Evolutionary conservation across 2,329 filamentous ascomycete species (phyloP).

Genomic region (Amphichorda felina): DNA sequence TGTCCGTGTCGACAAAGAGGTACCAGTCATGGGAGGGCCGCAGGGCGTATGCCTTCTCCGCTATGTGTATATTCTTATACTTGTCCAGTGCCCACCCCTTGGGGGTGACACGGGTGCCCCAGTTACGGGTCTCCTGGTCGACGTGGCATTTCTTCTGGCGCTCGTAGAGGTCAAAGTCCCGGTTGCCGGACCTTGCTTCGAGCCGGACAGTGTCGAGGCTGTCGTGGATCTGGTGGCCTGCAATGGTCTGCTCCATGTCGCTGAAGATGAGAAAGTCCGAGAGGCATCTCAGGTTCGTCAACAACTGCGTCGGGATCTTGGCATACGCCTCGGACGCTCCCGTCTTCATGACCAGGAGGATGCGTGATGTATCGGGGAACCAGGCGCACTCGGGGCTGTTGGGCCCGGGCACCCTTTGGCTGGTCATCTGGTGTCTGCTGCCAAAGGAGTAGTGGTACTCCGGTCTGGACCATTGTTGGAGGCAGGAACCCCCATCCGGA

Average conservation of each 20-base stretch:
- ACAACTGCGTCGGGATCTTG: conserved; percentile 39
- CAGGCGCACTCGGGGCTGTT: conserved; percentile 18
- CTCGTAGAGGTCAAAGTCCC: conserved; percentile 38
- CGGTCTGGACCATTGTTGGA: too few species aligned
- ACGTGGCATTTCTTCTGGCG: conserved; percentile 31
- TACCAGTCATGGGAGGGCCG: conserved; percentile 45
- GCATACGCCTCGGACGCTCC: conserved; percentile 41
- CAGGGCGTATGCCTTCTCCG: conserved; percentile 38
- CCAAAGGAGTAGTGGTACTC: too few species aligned
- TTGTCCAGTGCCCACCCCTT: conserved; percentile 45
- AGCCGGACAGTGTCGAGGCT: conserved; percentile 31
- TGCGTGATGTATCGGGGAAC: conserved; percentile 31
- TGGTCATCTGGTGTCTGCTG: too few species aligned
- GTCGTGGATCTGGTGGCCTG: conserved; percentile 30
- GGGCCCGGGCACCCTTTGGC: too few species aligned
- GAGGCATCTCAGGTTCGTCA: conserved; percentile 38
- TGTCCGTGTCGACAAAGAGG: conserved; percentile 46
- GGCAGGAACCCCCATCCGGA: too few species aligned
- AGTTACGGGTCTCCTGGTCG: conserved; percentile 31
- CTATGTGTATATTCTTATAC: conserved; percentile 51
- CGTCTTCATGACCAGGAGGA: conserved; percentile 44
- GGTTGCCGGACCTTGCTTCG: conserved; percentile 28
- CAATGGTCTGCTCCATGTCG: conserved; percentile 25
- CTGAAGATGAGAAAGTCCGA: conserved; percentile 20
- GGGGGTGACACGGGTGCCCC: conserved; percentile 13